Evolutionary conservation across 148 eudicot species (phyloP).

Genomic region (Chenopodium album): DNA sequence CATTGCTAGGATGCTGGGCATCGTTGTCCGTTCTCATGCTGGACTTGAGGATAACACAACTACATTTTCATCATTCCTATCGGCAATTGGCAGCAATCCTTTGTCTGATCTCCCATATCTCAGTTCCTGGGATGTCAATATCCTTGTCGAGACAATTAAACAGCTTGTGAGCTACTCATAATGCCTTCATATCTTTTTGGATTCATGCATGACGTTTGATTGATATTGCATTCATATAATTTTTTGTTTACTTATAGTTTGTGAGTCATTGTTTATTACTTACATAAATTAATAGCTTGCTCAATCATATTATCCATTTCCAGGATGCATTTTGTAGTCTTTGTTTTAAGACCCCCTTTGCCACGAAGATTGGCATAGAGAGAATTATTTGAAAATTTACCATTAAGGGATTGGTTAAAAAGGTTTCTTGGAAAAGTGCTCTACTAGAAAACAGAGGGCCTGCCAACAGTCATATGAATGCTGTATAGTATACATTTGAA

Average conservation of each 20-base stretch:
- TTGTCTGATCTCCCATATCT: conserved; percentile 51
- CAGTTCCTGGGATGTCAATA: conserved; percentile 75
- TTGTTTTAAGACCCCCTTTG: neutral
- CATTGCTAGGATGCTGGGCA: conserved; percentile 74
- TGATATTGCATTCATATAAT: neutral
- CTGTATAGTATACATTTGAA: neutral
- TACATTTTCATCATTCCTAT: conserved; percentile 58
- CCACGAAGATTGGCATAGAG: neutral
- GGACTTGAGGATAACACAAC: conserved; percentile 61
- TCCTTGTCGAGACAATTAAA: conserved; percentile 77
- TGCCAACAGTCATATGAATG: neutral
- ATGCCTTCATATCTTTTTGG: neutral
- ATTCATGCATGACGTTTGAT: neutral
- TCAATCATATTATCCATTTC: neutral
- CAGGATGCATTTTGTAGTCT: conserved; percentile 3
- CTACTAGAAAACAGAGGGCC: neutral
- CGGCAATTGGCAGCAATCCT: conserved; percentile 58
- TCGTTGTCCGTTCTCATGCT: conserved; percentile 57
- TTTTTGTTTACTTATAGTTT: neutral
- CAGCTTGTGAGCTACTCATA: conserved; percentile 67
- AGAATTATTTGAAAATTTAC: neutral
- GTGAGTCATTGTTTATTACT: neutral
- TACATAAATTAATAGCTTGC: neutral
- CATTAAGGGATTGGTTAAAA: too few species aligned
- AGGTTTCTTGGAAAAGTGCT: neutral